A percentile compares a stretch with the other conserved stretches of the same genome.
phyloP scores from a whole-genome alignment of 768 basidiomycete species.

The Dioszegia hungarica region DNA sequence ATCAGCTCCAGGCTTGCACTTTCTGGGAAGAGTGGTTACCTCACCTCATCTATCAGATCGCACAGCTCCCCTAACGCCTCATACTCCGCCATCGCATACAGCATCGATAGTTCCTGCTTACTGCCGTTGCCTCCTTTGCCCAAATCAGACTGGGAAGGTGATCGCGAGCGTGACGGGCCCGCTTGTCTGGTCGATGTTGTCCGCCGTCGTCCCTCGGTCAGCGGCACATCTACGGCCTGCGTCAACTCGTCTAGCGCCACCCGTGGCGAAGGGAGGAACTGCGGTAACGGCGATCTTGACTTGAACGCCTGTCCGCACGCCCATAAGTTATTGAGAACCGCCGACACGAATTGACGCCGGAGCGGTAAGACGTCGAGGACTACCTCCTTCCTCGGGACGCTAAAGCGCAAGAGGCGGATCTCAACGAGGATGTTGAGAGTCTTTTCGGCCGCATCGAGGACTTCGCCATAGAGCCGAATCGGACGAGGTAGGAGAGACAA shows the following conservation, averaged over 20 bases:
- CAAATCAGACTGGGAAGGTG: neutral
- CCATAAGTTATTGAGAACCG: constrained; percentile 45
- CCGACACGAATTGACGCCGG: constrained; percentile 41
- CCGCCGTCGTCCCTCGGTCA: constrained; percentile 7
- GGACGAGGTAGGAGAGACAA: constrained; percentile 45
- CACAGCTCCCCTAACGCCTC: constrained; percentile 43
- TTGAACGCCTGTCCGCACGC: constrained; percentile 43
- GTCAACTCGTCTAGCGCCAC: constrained; percentile 37
- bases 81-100: constrained; percentile 47
- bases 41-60: constrained; percentile 43
- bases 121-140: neutral
- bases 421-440: constrained; percentile 37
- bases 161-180: neutral
- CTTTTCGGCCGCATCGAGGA: constrained; percentile 31
- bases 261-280: constrained; percentile 44
- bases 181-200: neutral
- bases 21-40: neutral
- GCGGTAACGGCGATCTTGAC: constrained; percentile 46
- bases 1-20: constrained; percentile 2
- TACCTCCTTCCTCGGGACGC: constrained; percentile 43
- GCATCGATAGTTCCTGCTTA: constrained; percentile 29
- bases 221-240: constrained; percentile 37
- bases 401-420: constrained; percentile 37
- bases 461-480: constrained; percentile 35
- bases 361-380: constrained; percentile 46